phyloP scores from a whole-genome alignment of 2,329 filamentous ascomycete genomes.

The Shiraia bambusicola region DNA sequence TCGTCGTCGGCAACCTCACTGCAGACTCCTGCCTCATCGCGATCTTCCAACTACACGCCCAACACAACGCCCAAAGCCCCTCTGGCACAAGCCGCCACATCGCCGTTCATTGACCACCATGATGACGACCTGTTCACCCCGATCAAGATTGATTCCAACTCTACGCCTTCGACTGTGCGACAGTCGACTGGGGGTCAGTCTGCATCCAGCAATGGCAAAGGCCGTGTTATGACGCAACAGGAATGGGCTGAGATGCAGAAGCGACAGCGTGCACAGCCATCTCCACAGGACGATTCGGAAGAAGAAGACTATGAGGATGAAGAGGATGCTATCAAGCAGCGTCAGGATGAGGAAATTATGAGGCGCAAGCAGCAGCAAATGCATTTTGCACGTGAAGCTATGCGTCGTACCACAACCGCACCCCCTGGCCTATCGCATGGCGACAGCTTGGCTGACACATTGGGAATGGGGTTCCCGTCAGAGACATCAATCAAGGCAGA shows the following conservation, averaged over 20 bases:
- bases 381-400: slow-evolving; percentile 36
- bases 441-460: slow-evolving; percentile 19
- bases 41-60: slow-evolving; percentile 34
- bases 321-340: slow-evolving; percentile 38
- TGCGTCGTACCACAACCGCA: slow-evolving; percentile 40
- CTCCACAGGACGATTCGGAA: slow-evolving; percentile 30
- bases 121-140: slow-evolving; percentile 39
- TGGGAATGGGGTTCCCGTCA: slow-evolving; percentile 37
- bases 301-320: slow-evolving; percentile 44
- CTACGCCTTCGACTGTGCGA: slow-evolving; percentile 2
- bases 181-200: slow-evolving; percentile 16
- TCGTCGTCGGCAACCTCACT: slow-evolving; percentile 36
- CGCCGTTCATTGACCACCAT: slow-evolving; percentile 22
- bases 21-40: slow-evolving; percentile 37
- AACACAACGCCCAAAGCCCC: slow-evolving; percentile 34
- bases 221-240: slow-evolving; percentile 38
- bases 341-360: slow-evolving; percentile 36
- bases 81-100: slow-evolving; percentile 17
- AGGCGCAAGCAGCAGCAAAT: slow-evolving; percentile 39
- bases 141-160: slow-evolving; percentile 12
- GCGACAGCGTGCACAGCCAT: slow-evolving; percentile 26
- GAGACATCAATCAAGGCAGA: slow-evolving; percentile 40
- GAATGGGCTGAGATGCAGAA: slow-evolving; percentile 38
- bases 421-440: slow-evolving; percentile 19
- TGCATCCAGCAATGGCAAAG: slow-evolving; percentile 12